These are phyloP conservation scores for Vaccinium myrtillus DNA, from an alignment of 148 eudicot species.

Conservation along the genomic window DNA sequence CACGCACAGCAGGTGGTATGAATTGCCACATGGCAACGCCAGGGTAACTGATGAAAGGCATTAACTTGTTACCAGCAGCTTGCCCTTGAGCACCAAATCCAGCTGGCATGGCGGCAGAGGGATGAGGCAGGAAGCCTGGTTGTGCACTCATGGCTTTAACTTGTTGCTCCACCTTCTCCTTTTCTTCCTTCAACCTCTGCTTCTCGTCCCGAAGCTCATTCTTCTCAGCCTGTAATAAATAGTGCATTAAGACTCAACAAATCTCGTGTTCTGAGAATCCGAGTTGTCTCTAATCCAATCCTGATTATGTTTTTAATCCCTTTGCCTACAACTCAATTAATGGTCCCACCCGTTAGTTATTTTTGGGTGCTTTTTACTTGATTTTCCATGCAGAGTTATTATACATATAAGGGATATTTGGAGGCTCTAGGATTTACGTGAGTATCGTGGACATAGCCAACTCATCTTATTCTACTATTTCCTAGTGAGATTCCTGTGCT, in stretches of 20 bases:
- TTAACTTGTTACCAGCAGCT: conserved; percentile 43
- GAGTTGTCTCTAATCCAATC: background rate
- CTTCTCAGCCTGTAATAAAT: conserved; percentile 56
- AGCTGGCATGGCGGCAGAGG: conserved; percentile 37
- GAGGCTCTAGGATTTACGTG: background rate
- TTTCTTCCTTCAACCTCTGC: conserved; percentile 47
- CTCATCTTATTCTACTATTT: background rate
- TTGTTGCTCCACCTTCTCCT: conserved; percentile 53
- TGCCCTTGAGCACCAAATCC: conserved; percentile 51
- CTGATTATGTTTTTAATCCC: background rate
- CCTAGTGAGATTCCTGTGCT: background rate
- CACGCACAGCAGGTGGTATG: conserved; percentile 58
- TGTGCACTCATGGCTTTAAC: conserved; percentile 38
- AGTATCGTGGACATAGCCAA: background rate
- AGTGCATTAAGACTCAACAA: background rate
- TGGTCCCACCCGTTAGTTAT: background rate
- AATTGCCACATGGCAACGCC: conserved; percentile 77
- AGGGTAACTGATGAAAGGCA: conserved; percentile 61
- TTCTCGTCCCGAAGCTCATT: conserved; percentile 66
- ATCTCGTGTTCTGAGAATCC: background rate
- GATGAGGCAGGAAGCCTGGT: conserved; percentile 44
- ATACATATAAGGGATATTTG: background rate
- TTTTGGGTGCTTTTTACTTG: background rate
- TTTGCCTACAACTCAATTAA: background rate
- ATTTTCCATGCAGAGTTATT: background rate